Percentiles rank a stretch among this genome's conserved stretches.
These are phyloP conservation scores for Hippophae rhamnoides DNA, from an alignment of 306 rosid genomes.

Conservation along the genomic window DNA sequence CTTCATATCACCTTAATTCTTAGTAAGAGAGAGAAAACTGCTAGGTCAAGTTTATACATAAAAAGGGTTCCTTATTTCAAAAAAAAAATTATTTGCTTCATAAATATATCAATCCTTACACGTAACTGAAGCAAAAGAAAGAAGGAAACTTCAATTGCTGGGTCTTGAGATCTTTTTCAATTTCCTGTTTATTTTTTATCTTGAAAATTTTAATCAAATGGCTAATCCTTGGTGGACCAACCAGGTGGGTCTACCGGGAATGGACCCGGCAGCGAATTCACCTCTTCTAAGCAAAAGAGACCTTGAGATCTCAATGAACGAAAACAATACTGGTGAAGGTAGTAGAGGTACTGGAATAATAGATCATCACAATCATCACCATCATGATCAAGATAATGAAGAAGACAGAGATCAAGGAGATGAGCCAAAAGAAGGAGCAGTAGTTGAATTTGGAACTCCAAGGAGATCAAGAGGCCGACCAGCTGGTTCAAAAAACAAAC, in stretches of 20 bases:
- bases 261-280: slow-evolving; percentile 61
- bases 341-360: slow-evolving; percentile 1
- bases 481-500: slow-evolving; percentile 89
- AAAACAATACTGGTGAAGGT: slow-evolving; percentile 27
- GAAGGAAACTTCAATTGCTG: not conserved
- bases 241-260: slow-evolving; percentile 67
- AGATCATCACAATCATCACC: no score
- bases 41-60: no score
- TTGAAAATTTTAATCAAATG: slow-evolving; percentile 5
- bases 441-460: slow-evolving; percentile 41
- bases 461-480: slow-evolving; percentile 89
- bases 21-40: not conserved
- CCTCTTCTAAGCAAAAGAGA: slow-evolving; percentile 37
- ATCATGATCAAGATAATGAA: slow-evolving; percentile 22
- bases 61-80: no score
- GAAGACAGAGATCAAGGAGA: slow-evolving; percentile 46
- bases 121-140: not conserved
- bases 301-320: slow-evolving; percentile 45
- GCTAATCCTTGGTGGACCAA: slow-evolving; percentile 97
- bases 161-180: not conserved
- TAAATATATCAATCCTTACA: not conserved
- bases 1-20: not conserved
- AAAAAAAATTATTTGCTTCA: no score
- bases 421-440: slow-evolving; percentile 79
- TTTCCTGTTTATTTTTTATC: not conserved